These are phyloP conservation scores for Tubosaeta sp. DNA, from an alignment of 768 basidiomycete genomes.

Conservation along the genomic window DNA sequence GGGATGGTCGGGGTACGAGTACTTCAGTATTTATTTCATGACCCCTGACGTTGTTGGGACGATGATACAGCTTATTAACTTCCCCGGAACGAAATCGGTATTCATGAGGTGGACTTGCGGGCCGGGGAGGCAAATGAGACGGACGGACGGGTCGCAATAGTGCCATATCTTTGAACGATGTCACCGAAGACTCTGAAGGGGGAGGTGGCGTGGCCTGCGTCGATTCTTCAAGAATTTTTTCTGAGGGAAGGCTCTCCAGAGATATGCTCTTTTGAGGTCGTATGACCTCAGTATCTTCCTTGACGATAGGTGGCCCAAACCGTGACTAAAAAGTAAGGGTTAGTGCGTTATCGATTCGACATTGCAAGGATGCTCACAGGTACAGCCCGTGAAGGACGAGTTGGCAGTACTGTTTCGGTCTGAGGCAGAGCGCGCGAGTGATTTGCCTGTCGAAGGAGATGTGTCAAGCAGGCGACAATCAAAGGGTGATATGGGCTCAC, in stretches of 20 bases:
- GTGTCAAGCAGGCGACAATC: slow-evolving; percentile 1
- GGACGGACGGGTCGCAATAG: slow-evolving; percentile 4
- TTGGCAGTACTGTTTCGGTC: slow-evolving; percentile 3
- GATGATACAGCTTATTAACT: background rate
- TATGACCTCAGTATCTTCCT: slow-evolving; percentile 12
- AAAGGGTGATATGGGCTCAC: slow-evolving; percentile 6
- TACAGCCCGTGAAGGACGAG: slow-evolving; percentile 16
- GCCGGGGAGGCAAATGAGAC: slow-evolving; percentile 21
- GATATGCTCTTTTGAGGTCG: slow-evolving; percentile 7
- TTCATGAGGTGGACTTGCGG: slow-evolving; percentile 15
- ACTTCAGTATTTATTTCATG: slow-evolving; percentile 5
- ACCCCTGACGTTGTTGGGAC: background rate
- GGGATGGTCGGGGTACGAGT: slow-evolving; percentile 1
- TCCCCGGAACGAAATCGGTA: slow-evolving; percentile 10
- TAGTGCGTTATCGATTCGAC: background rate
- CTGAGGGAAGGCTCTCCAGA: slow-evolving; percentile 14
- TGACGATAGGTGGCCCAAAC: slow-evolving; percentile 29
- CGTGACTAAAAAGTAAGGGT: slow-evolving; percentile 22
- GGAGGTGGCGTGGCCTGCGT: slow-evolving; percentile 27
- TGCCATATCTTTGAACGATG: slow-evolving; percentile 11
- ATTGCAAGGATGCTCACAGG: slow-evolving; percentile 5
- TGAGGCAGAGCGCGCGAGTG: slow-evolving; percentile 4
- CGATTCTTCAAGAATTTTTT: slow-evolving; percentile 11
- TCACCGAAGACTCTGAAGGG: slow-evolving; percentile 27
- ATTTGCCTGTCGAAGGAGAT: slow-evolving; percentile 5